Evolutionary conservation across 352 stramenopile species (phyloP).

Genomic region (Elongisporangium undulatum): DNA sequence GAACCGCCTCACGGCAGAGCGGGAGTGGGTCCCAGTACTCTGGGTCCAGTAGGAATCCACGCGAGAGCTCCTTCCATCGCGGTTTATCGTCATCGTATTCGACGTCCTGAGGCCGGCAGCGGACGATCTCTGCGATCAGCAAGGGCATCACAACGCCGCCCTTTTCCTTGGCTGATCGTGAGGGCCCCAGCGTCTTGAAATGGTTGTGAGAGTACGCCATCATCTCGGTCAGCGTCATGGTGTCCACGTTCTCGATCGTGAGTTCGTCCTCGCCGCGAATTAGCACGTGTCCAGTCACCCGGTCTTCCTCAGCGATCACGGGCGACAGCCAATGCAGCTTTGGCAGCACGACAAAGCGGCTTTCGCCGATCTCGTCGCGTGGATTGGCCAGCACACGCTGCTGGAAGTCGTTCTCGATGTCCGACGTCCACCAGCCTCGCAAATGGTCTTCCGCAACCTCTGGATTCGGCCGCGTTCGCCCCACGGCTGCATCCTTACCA

Average conservation of each 20-base stretch:
- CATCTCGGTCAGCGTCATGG: conserved; percentile 32
- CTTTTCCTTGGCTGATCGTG: conserved; percentile 13
- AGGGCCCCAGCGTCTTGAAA: conserved; percentile 24
- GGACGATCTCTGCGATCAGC: conserved; percentile 50
- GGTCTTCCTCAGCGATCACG: conserved; percentile 31
- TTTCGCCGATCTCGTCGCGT: conserved; percentile 17
- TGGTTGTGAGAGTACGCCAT: conserved; percentile 26
- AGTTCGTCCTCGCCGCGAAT: conserved; percentile 31
- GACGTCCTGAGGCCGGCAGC: conserved; percentile 11
- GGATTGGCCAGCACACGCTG: conserved; percentile 31
- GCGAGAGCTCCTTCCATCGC: conserved; percentile 48
- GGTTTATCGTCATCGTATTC: conserved; percentile 4
- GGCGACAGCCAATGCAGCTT: conserved; percentile 69
- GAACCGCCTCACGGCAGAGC: conserved; percentile 44
- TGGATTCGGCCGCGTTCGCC: conserved; percentile 12
- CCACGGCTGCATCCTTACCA: background rate
- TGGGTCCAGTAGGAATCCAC: conserved; percentile 55
- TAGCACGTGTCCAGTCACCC: conserved; percentile 10
- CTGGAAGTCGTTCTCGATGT: conserved; percentile 37
- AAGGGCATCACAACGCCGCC: conserved; percentile 50
- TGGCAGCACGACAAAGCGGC: conserved; percentile 54
- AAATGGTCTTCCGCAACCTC: conserved; percentile 40
- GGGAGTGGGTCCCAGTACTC: conserved; percentile 55
- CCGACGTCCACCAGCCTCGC: conserved; percentile 63
- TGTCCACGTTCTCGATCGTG: conserved; percentile 18